Conservation (phyloP, 1,139 yeast species). For the Candida smagusa region DNA sequence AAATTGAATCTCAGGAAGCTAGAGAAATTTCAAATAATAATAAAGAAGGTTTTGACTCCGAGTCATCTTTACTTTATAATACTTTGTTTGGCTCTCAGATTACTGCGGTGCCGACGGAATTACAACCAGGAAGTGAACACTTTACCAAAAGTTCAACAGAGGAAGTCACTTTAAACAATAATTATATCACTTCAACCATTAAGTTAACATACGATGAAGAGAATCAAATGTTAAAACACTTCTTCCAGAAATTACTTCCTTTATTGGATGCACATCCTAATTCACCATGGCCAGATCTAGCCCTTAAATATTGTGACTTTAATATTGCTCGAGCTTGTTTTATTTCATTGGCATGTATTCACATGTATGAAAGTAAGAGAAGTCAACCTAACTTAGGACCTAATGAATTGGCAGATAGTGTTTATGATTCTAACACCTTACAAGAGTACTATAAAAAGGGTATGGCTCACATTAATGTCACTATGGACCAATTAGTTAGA, state of each 20-base stretch:
- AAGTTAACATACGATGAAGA: slow-evolving; percentile 38
- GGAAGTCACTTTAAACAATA: neutral
- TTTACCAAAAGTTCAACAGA: neutral
- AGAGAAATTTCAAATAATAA: neutral
- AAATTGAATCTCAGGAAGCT: neutral
- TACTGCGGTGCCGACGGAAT: neutral
- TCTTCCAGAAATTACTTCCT: slow-evolving; percentile 49
- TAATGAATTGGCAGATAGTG: neutral
- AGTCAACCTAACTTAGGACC: slow-evolving; percentile 12
- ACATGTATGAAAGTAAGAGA: slow-evolving; percentile 45
- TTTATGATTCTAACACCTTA: slow-evolving; percentile 3
- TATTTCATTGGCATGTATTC: slow-evolving; percentile 51
- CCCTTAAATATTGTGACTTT: slow-evolving; percentile 52
- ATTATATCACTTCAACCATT: neutral
- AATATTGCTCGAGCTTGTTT: slow-evolving; percentile 55
- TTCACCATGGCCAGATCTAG: slow-evolving; percentile 57
- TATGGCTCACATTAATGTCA: slow-evolving; percentile 47
- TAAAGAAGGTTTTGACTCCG: neutral
- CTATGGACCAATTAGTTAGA: slow-evolving; percentile 48
- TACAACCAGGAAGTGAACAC: neutral
- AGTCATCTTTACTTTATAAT: neutral
- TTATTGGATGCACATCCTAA: slow-evolving; percentile 55
- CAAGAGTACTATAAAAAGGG: slow-evolving; percentile 47
- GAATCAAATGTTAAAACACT: slow-evolving; percentile 49
- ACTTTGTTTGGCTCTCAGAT: neutral